phyloP scores from a whole-genome alignment of 495 filamentous ascomycete species.

The Neurospora sp. region DNA sequence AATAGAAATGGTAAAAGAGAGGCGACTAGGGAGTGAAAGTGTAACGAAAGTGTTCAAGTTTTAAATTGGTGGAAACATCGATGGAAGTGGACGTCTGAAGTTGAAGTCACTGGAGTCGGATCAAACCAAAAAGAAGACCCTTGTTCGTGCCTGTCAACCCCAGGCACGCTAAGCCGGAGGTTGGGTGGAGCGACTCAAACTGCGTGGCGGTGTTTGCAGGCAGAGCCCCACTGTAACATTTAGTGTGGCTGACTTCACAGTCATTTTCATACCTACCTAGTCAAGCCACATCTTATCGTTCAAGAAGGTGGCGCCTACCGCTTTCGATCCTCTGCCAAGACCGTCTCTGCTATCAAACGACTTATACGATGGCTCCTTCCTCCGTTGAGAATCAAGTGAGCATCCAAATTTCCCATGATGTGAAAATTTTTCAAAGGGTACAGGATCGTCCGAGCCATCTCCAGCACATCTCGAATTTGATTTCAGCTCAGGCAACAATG shows the following conservation, averaged over 20 bases:
- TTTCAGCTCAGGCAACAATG: background rate
- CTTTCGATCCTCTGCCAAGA: background rate
- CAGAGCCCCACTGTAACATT: background rate
- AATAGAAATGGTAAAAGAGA: background rate
- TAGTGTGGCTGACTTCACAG: background rate
- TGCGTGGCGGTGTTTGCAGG: background rate
- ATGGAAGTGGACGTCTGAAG: background rate
- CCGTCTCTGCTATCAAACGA: background rate
- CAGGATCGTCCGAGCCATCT: background rate
- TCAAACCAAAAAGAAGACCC: background rate
- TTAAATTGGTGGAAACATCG: background rate
- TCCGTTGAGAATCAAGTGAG: background rate
- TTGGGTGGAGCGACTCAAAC: background rate
- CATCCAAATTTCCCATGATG: background rate
- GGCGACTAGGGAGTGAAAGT: background rate
- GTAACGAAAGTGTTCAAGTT: background rate
- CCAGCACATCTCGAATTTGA: background rate
- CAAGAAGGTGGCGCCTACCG: background rate
- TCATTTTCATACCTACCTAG: background rate
- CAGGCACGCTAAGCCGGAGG: background rate
- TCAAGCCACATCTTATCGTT: background rate
- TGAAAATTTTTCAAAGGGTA: background rate
- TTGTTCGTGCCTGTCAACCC: background rate
- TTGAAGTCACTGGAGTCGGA: background rate
- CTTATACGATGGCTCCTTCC: background rate